A percentile compares a stretch with the other conserved stretches of the same genome.
These are phyloP conservation scores for Thelephora ganbajun DNA, from an alignment of 768 basidiomycete genomes.

Conservation along the genomic window DNA sequence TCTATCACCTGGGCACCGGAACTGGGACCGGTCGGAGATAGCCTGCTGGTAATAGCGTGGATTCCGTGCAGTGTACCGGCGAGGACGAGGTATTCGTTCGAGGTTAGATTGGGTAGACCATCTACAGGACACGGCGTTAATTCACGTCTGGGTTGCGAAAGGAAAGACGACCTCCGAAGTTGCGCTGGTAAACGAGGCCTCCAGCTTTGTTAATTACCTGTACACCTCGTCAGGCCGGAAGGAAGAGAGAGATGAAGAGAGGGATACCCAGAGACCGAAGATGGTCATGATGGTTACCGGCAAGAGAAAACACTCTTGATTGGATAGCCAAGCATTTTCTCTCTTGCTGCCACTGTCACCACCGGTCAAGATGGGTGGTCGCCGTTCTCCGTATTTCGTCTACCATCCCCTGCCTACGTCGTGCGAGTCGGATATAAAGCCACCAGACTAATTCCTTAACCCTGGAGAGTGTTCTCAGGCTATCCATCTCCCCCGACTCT, in stretches of 20 bases:
- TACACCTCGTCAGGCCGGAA: slow-evolving; percentile 3
- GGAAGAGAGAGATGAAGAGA: not conserved
- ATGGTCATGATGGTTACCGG: no score
- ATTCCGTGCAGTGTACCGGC: slow-evolving; percentile 96
- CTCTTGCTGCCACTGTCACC: no score
- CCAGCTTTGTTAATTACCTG: slow-evolving; percentile 98
- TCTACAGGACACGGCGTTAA: slow-evolving; percentile 30
- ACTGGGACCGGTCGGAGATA: slow-evolving; percentile 71
- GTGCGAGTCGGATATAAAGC: no score
- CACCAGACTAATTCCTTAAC: no score
- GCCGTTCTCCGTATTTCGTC: no score
- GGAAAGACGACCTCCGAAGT: slow-evolving; percentile 65
- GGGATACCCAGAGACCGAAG: slow-evolving; percentile 70
- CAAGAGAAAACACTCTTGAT: no score
- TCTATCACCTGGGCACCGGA: slow-evolving; percentile 94
- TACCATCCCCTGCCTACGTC: no score
- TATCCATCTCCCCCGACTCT: no score
- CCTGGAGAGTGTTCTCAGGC: no score
- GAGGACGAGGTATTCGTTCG: slow-evolving; percentile 90
- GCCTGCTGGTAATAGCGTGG: slow-evolving; percentile 90
- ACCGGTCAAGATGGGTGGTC: no score
- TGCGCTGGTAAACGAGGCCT: slow-evolving; percentile 87
- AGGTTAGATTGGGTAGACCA: slow-evolving; percentile 79
- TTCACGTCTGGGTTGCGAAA: not conserved
- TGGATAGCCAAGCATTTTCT: no score